Percentiles rank a stretch among this genome's conserved stretches.
Conservation (phyloP, 805 yeast genomes). For the Candida vartiovaarae region DNA sequence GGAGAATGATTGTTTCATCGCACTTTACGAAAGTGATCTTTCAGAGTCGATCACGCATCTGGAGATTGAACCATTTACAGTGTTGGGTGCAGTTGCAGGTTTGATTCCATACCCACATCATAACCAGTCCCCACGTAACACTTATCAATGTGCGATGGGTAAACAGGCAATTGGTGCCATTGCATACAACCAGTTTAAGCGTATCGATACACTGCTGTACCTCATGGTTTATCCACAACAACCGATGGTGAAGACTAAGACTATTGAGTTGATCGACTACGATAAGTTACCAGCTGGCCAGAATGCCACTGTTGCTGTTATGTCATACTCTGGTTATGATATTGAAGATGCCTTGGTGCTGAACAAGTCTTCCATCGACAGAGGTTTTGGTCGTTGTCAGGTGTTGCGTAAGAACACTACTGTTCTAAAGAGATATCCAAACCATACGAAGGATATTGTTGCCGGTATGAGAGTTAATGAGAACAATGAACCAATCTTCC, state of each 20-base stretch:
- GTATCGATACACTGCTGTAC: constrained; percentile 90
- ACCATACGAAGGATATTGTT: constrained; percentile 86
- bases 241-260: constrained; percentile 97
- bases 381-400: constrained; percentile 98
- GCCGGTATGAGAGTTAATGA: constrained; percentile 89
- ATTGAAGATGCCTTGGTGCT: constrained; percentile 97
- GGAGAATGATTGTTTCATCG: constrained; percentile 90
- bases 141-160: constrained; percentile 96
- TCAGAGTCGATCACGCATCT: constrained; percentile 65
- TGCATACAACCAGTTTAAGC: constrained; percentile 91
- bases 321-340: constrained; percentile 99
- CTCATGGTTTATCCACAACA: constrained; percentile 99
- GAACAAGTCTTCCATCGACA: constrained; percentile 87
- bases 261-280: constrained; percentile 90
- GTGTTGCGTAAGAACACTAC: constrained; percentile 89
- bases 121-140: constrained; percentile 87
- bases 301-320: constrained; percentile 97
- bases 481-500: constrained; percentile 73
- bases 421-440: constrained; percentile 83
- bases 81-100: constrained; percentile 89
- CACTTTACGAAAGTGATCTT: constrained; percentile 71
- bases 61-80: constrained; percentile 93
- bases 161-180: constrained; percentile 99
- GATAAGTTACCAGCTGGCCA: constrained; percentile 98
- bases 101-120: constrained; percentile 90